phyloP scores from a whole-genome alignment of 495 filamentous ascomycete genomes.

The Neurospora sp. region DNA sequence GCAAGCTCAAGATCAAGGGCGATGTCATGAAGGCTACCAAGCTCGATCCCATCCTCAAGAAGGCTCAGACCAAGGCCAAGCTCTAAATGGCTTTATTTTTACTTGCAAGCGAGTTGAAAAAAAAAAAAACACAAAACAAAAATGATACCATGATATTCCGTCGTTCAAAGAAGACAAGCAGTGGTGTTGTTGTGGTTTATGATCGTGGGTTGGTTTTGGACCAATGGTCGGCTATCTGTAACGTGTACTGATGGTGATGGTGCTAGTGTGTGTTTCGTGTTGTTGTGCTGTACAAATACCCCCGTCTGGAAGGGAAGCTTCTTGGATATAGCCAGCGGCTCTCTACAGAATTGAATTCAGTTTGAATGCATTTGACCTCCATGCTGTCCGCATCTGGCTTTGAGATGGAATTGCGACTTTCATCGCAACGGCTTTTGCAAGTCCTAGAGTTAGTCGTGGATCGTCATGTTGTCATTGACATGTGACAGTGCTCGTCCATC shows the following conservation, averaged over 20 bases:
- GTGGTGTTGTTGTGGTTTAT: background rate
- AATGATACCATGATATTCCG: background rate
- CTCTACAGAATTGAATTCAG: background rate
- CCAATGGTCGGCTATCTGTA: background rate
- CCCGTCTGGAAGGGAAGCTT: background rate
- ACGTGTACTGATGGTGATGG: background rate
- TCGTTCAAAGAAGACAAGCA: background rate
- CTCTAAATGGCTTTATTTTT: conserved; percentile 40
- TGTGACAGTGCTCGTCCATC: background rate
- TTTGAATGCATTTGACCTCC: too few relatives aligned
- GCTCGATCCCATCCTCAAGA: conserved; percentile 88
- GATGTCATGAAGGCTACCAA: conserved; percentile 99
- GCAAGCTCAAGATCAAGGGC: conserved; percentile 95
- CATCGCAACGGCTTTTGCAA: background rate
- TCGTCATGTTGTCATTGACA: background rate
- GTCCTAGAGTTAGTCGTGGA: background rate
- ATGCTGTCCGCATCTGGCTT: background rate
- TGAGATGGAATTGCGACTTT: background rate
- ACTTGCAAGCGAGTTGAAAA: background rate
- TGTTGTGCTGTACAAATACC: background rate
- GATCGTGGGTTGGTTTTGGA: background rate
- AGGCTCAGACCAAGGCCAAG: conserved; percentile 75
- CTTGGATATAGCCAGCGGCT: background rate
- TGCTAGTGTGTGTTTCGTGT: background rate
- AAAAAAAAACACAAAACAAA: background rate